Conservation (phyloP, 352 stramenopile species). For the Lagenidium sp. region DNA sequence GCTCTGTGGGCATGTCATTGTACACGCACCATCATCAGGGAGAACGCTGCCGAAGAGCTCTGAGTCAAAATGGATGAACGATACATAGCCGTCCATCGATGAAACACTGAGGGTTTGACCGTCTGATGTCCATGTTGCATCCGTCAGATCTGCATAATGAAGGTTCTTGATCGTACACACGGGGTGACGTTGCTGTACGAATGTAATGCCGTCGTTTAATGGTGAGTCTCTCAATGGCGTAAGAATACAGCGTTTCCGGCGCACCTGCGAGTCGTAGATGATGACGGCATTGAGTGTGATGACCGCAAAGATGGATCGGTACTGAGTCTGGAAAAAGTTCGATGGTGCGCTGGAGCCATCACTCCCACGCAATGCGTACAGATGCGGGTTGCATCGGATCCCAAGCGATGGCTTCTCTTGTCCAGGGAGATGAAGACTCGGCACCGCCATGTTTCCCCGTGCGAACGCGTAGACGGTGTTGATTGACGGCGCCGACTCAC, state of each 20-base stretch:
- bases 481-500: constrained; percentile 23
- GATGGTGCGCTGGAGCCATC: neutral
- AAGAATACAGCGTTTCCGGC: neutral
- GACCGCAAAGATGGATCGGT: constrained; percentile 90
- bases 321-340: constrained; percentile 77
- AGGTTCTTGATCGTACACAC: constrained; percentile 87
- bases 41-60: constrained; percentile 66
- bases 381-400: constrained; percentile 89
- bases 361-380: constrained; percentile 77
- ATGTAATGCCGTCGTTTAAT: neutral
- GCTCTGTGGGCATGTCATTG: no score
- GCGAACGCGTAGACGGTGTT: constrained; percentile 94
- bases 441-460: constrained; percentile 86
- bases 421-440: constrained; percentile 87
- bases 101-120: constrained; percentile 88
- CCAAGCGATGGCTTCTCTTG: constrained; percentile 91
- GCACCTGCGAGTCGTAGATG: constrained; percentile 94
- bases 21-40: constrained; percentile 7
- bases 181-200: constrained; percentile 53
- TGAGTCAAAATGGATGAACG: constrained; percentile 86
- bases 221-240: no score
- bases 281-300: constrained; percentile 90
- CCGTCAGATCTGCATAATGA: constrained; percentile 94
- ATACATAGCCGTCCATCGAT: constrained; percentile 95
- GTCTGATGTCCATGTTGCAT: constrained; percentile 89